These are phyloP conservation scores for Jacaranda mimosifolia DNA, from an alignment of 257 asterid species.

Conservation along the genomic window DNA sequence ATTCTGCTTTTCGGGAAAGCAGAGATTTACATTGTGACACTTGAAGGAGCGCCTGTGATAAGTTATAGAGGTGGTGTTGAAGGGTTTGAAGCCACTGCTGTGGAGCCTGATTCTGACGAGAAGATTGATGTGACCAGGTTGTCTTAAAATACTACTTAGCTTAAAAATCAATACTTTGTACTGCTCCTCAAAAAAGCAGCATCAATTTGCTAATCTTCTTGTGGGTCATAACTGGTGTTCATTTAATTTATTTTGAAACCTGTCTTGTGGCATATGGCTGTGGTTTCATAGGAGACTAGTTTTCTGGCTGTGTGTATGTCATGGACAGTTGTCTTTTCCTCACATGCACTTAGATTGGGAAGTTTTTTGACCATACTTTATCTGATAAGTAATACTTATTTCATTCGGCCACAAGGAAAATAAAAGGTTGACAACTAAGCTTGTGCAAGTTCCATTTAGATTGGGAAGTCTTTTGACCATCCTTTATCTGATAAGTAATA, in stretches of 20 bases:
- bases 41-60: slow-evolving; percentile 96
- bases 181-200: background rate
- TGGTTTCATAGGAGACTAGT: background rate
- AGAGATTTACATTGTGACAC: slow-evolving; percentile 80
- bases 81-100: slow-evolving; percentile 97
- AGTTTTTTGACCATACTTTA: slow-evolving; percentile 19
- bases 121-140: slow-evolving; percentile 87
- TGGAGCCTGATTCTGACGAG: slow-evolving; percentile 82
- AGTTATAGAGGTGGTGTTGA: slow-evolving; percentile 84
- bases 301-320: background rate
- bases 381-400: slow-evolving; percentile 1
- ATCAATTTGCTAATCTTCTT: slow-evolving; percentile 2
- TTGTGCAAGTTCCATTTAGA: background rate
- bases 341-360: background rate
- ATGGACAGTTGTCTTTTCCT: background rate
- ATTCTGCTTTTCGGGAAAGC: slow-evolving; percentile 53
- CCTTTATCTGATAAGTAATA: slow-evolving; percentile 13
- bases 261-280: background rate
- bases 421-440: background rate
- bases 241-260: background rate
- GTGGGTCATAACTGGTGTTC: background rate
- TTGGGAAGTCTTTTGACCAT: slow-evolving; percentile 11
- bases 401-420: background rate
- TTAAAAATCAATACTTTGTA: background rate
- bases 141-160: slow-evolving; percentile 22